Percentiles rank a stretch among this genome's conserved stretches.
Conservation (phyloP, 805 yeast species). For the Yamadazyma paraphyllophila region DNA sequence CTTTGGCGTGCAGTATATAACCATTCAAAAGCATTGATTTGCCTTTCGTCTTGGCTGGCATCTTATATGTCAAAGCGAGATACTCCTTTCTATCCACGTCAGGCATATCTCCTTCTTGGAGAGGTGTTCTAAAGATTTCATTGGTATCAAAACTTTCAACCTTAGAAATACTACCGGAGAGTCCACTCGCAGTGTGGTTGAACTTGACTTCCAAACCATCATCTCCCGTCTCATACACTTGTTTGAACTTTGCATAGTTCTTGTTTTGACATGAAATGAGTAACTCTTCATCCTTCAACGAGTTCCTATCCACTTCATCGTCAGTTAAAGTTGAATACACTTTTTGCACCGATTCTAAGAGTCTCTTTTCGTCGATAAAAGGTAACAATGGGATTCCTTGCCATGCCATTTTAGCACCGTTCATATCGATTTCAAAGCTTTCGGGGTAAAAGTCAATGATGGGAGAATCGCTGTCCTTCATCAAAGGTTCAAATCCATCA, state of each 20-base stretch:
- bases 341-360: conserved; percentile 61
- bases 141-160: conserved; percentile 34
- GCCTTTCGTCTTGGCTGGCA: conserved; percentile 60
- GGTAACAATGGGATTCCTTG: conserved; percentile 90
- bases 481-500: conserved; percentile 71
- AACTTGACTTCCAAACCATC: conserved; percentile 31
- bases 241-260: conserved; percentile 38
- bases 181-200: conserved; percentile 49
- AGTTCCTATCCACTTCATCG: conserved; percentile 68
- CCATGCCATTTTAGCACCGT: conserved; percentile 94
- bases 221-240: conserved; percentile 41
- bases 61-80: conserved; percentile 49
- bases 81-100: conserved; percentile 40
- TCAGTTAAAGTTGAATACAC: conserved; percentile 64
- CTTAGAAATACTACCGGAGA: conserved; percentile 55
- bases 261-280: conserved; percentile 64
- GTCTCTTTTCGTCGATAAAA: conserved; percentile 80
- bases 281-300: conserved; percentile 66
- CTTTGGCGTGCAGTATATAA: conserved; percentile 57
- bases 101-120: conserved; percentile 47
- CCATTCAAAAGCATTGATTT: conserved; percentile 88
- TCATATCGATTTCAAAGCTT: conserved; percentile 88
- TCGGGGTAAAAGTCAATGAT: conserved; percentile 90
- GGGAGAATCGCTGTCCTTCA: conserved; percentile 76
- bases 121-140: conserved; percentile 42